A percentile compares a stretch with the other conserved stretches of the same genome.
phyloP scores from a whole-genome alignment of 768 basidiomycete species.

The Boletus tylopilopsis region DNA sequence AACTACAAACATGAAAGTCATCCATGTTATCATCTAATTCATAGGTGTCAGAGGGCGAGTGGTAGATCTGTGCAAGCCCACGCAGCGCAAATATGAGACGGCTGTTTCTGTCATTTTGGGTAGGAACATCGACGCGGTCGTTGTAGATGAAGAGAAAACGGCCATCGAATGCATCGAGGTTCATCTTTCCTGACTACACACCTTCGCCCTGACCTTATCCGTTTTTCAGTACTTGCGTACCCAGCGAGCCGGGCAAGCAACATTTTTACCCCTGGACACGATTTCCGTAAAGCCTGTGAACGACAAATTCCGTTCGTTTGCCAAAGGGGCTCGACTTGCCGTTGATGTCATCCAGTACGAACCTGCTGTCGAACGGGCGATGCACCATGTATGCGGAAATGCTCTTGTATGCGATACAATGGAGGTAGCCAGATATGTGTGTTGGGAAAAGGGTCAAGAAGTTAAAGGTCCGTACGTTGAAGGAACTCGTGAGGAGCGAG shows the following conservation, averaged over 20 bases:
- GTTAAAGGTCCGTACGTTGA: slow-evolving; percentile 81
- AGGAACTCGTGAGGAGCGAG: slow-evolving; percentile 40
- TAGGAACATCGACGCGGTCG: slow-evolving; percentile 90
- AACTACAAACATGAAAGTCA: background rate
- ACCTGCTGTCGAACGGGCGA: slow-evolving; percentile 84
- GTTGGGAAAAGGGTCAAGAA: slow-evolving; percentile 93
- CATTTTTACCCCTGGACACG: slow-evolving; percentile 97
- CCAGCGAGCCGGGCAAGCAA: slow-evolving; percentile 92
- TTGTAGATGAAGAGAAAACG: slow-evolving; percentile 95
- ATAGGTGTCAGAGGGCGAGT: slow-evolving; percentile 89
- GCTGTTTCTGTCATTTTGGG: slow-evolving; percentile 92
- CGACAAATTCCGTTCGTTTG: slow-evolving; percentile 91
- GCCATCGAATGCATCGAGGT: slow-evolving; percentile 98
- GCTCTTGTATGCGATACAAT: slow-evolving; percentile 93
- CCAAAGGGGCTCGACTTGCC: slow-evolving; percentile 80
- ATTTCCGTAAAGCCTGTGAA: slow-evolving; percentile 92
- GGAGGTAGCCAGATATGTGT: slow-evolving; percentile 87
- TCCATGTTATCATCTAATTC: background rate
- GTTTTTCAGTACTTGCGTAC: slow-evolving; percentile 82
- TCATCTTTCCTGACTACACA: slow-evolving; percentile 8
- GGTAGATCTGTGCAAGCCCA: slow-evolving; percentile 92
- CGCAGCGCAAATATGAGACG: slow-evolving; percentile 85
- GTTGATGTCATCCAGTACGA: slow-evolving; percentile 85
- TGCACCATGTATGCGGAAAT: slow-evolving; percentile 96
- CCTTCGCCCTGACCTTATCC: background rate